phyloP scores from a whole-genome alignment of 2,329 filamentous ascomycete species.

The Xylaria sp. region DNA sequence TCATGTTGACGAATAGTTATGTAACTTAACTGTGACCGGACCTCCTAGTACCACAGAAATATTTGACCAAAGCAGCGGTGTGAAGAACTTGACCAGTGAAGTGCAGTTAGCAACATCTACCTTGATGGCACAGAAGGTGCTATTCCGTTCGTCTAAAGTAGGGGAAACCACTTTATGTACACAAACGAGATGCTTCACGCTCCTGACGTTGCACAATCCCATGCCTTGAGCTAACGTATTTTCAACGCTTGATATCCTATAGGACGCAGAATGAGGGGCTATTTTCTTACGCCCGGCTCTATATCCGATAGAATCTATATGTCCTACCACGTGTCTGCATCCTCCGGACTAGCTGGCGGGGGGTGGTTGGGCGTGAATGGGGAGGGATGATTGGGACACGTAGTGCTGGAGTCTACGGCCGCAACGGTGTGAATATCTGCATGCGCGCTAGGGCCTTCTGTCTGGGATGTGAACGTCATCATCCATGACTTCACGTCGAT shows the following conservation, averaged over 20 bases:
- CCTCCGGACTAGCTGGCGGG: background rate
- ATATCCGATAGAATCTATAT: background rate
- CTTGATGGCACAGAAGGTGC: background rate
- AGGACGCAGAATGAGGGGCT: background rate
- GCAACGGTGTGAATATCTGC: background rate
- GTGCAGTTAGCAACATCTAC: background rate
- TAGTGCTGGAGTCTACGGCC: background rate
- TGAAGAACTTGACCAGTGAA: background rate
- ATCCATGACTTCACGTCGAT: background rate
- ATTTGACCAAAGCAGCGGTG: background rate
- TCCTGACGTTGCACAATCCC: background rate
- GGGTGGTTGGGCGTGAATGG: background rate
- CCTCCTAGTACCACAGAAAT: background rate
- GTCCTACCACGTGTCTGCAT: background rate
- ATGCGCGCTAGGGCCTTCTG: background rate
- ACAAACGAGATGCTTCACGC: background rate
- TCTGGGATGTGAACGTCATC: background rate
- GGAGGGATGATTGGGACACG: background rate
- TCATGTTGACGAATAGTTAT: too few relatives aligned
- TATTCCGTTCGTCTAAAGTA: background rate
- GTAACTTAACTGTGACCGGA: too few relatives aligned
- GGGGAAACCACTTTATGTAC: background rate
- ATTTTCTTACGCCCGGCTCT: background rate
- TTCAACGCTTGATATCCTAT: too few relatives aligned
- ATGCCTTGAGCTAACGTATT: background rate